phyloP scores from a whole-genome alignment of 129 eudicot genomes.

The Logfia minima region DNA sequence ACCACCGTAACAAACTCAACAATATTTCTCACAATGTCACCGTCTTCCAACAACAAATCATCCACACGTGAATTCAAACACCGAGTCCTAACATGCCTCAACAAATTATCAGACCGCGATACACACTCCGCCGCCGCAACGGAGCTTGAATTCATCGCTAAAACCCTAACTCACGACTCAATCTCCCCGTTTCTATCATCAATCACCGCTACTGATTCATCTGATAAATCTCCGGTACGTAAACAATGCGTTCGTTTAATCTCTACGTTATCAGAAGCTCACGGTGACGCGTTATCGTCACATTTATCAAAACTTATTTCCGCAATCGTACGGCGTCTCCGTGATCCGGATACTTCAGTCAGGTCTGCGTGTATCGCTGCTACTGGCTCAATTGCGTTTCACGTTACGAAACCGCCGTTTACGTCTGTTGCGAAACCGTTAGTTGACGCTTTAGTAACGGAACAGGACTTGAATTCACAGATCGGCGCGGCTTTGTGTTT shows the following conservation, averaged over 20 bases:
- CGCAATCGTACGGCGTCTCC: conserved; percentile 70
- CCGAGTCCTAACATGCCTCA: conserved; percentile 72
- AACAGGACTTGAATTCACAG: conserved; percentile 75
- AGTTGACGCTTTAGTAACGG: conserved; percentile 69
- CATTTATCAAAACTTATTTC: conserved; percentile 66
- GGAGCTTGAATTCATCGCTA: conserved; percentile 74
- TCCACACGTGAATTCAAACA: conserved; percentile 73
- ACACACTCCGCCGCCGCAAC: conserved; percentile 77
- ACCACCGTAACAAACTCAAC: conserved; percentile 31
- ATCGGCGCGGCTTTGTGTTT: conserved; percentile 77
- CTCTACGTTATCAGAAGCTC: conserved; percentile 61
- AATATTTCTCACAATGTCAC: conserved; percentile 33
- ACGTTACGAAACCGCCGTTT: conserved; percentile 58
- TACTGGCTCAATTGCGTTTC: conserved; percentile 49
- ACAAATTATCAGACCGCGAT: conserved; percentile 82
- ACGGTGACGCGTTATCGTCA: conserved; percentile 58
- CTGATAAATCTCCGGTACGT: conserved; percentile 71
- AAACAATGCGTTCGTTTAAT: conserved; percentile 65
- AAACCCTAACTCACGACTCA: conserved; percentile 44
- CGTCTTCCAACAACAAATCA: conserved; percentile 41
- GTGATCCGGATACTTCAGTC: conserved; percentile 73
- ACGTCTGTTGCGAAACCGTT: conserved; percentile 57
- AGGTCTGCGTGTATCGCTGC: conserved; percentile 72
- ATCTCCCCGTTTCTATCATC: conserved; percentile 67
- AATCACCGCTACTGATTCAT: conserved; percentile 65